These are phyloP conservation scores for Rhodotorula kratochvilovae DNA, from an alignment of 768 basidiomycete species.

Conservation along the genomic window DNA sequence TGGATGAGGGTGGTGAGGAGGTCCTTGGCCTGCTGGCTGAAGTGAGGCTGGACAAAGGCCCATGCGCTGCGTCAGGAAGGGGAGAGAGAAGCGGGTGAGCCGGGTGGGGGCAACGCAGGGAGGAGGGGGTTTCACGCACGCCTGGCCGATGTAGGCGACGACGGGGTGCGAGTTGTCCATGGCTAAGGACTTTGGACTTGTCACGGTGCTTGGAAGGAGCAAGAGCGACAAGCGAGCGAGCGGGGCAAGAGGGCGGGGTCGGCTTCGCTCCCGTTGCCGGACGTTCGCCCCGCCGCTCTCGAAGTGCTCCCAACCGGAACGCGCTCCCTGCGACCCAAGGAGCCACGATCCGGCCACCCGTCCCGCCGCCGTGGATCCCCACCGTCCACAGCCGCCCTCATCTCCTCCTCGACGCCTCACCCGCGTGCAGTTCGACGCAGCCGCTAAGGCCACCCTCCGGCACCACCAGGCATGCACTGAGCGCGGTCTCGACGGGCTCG, in stretches of 20 bases:
- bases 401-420: not conserved
- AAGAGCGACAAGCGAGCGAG: not conserved
- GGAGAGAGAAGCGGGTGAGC: not conserved
- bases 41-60: conserved; percentile 70
- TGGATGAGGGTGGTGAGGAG: conserved; percentile 73
- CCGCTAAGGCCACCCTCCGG: not conserved
- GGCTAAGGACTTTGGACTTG: not conserved
- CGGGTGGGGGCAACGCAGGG: not conserved
- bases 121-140: conserved; percentile 16
- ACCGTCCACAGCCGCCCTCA: not conserved
- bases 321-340: not conserved
- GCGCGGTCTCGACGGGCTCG: not conserved
- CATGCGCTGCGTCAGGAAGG: conserved; percentile 31
- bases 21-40: conserved; percentile 83
- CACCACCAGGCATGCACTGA: not conserved
- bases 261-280: not conserved
- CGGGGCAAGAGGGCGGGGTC: not conserved
- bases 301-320: not conserved
- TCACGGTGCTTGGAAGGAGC: too few relatives aligned
- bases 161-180: conserved; percentile 34
- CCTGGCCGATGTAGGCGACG: conserved; percentile 31
- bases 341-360: not conserved
- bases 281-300: too few relatives aligned
- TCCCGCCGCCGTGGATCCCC: not conserved
- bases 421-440: not conserved